Conservation (phyloP, 441 rosid species). For the Euphorbia celastroides region DNA sequence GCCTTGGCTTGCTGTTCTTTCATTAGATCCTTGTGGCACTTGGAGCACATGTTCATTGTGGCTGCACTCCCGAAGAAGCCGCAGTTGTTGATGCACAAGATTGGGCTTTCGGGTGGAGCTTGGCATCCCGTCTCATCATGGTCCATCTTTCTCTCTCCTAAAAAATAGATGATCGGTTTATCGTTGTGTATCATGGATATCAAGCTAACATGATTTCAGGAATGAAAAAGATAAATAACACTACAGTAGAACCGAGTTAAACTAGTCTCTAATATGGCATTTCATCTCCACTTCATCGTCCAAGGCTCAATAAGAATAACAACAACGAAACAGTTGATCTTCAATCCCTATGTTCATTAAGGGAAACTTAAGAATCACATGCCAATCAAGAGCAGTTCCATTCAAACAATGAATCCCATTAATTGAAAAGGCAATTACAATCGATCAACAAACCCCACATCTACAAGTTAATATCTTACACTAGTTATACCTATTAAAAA, state of each 20-base stretch:
- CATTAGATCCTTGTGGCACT: slow-evolving; percentile 48
- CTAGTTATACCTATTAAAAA: neutral
- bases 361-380: neutral
- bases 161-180: slow-evolving; percentile 17
- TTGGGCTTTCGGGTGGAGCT: slow-evolving; percentile 84
- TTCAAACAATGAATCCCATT: neutral
- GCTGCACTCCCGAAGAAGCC: slow-evolving; percentile 73
- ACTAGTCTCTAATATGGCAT: neutral
- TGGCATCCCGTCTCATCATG: slow-evolving; percentile 96
- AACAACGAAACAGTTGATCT: neutral
- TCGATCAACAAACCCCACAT: neutral
- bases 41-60: slow-evolving; percentile 61
- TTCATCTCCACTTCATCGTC: neutral
- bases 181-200: neutral
- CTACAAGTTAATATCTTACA: neutral
- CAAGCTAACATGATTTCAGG: neutral
- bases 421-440: neutral
- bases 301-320: neutral
- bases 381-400: neutral
- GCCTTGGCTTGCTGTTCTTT: slow-evolving; percentile 50
- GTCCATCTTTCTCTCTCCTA: slow-evolving; percentile 55
- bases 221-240: neutral
- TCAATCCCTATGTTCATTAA: neutral
- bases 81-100: slow-evolving; percentile 78
- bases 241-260: neutral